Base-by-base conservation (phyloP, 148 eudicot genomes). In the Vaccinium darrowii region DNA sequence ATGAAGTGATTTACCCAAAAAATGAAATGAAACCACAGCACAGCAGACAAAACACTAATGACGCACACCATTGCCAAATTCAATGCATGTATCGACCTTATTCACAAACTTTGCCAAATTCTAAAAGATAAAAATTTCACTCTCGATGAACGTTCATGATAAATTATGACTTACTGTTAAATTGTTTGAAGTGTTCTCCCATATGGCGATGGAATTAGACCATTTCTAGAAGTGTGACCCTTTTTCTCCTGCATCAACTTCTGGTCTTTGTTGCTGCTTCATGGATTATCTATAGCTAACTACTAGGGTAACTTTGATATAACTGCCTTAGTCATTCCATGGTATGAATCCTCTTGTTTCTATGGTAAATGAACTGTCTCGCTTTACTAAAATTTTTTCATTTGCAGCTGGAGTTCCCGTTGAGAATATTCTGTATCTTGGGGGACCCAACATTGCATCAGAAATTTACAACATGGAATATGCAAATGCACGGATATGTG, bases 361-460 rank as follows among this genome's bases (percentile, higher is more conserved):
- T 47, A 25, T 56, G 8, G 81, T 74, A 81, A 53, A 60, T 72
- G 65, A 58, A 10, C 67, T 58, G 53, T 43, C 39, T 8, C 58
- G 74, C 23, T 73, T 8, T 47, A n/a, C 79, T 58, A 73, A 43
- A 57, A 51, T 72, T 25, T 49, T 71, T 12, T 85, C 39, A 27
- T 83, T 84, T 85, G 81, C 94, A 95, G 98, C 96, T 84, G 93
- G 98, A 90, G 87, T 94, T 69, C 93, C 98, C 5, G 88, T 92
- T 87, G 98, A 95, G 84, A 95, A 95, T 75, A 94, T 92, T 90
- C 91, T 95, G n/a, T 95, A 95, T 86, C 94, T 95, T 57, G 98
- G 98, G 57, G 98, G 98, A 86, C 98, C 98, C n/a, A 95, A 95
- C 85, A 95, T 95, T 85, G 98, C 98, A 53, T 90, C 98, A 23